Conservation (phyloP, 2,329 filamentous ascomycete species). For the Escovopsis weberi region DNA sequence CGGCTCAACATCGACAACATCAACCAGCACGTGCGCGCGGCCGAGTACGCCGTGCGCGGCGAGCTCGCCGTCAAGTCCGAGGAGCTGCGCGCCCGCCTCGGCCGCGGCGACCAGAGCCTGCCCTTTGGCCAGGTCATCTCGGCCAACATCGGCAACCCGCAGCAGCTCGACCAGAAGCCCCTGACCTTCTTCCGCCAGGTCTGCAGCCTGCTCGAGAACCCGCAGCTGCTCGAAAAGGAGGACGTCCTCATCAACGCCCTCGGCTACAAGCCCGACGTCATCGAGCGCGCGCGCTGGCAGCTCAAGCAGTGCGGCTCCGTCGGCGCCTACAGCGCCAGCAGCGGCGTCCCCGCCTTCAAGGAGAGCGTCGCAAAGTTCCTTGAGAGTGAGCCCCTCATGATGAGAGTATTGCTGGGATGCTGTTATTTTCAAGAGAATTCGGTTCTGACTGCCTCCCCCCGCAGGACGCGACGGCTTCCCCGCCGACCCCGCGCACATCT, state of each 20-base stretch:
- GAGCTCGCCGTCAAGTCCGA: slow-evolving; percentile 91
- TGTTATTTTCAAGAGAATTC: too few species aligned
- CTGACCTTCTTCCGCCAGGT: slow-evolving; percentile 99
- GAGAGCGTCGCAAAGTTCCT: slow-evolving; percentile 88
- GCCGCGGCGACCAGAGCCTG: slow-evolving; percentile 41
- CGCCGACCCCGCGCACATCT: slow-evolving; percentile 67
- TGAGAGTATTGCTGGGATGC: too few species aligned
- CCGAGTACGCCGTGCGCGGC: slow-evolving; percentile 92
- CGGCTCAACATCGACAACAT: slow-evolving; percentile 70
- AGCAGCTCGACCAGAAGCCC: slow-evolving; percentile 97
- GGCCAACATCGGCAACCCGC: slow-evolving; percentile 97
- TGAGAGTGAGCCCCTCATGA: slow-evolving; percentile 44
- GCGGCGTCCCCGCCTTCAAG: slow-evolving; percentile 73
- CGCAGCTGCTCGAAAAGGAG: slow-evolving; percentile 65
- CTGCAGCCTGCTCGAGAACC: slow-evolving; percentile 83
- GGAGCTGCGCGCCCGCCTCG: slow-evolving; percentile 65
- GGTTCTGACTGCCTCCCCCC: too few species aligned
- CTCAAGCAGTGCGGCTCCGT: slow-evolving; percentile 78
- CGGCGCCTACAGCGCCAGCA: slow-evolving; percentile 90
- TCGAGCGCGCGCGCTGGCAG: slow-evolving; percentile 69
- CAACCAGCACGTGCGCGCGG: slow-evolving; percentile 74
- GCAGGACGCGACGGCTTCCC: slow-evolving; percentile 75
- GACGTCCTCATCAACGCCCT: slow-evolving; percentile 60
- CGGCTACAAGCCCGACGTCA: slow-evolving; percentile 80
- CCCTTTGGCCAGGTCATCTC: slow-evolving; percentile 88